Percentiles rank a stretch among this genome's conserved stretches.
These are phyloP conservation scores for Blastomyces parvus DNA, from an alignment of 2,329 filamentous ascomycete genomes.

Conservation along the genomic window DNA sequence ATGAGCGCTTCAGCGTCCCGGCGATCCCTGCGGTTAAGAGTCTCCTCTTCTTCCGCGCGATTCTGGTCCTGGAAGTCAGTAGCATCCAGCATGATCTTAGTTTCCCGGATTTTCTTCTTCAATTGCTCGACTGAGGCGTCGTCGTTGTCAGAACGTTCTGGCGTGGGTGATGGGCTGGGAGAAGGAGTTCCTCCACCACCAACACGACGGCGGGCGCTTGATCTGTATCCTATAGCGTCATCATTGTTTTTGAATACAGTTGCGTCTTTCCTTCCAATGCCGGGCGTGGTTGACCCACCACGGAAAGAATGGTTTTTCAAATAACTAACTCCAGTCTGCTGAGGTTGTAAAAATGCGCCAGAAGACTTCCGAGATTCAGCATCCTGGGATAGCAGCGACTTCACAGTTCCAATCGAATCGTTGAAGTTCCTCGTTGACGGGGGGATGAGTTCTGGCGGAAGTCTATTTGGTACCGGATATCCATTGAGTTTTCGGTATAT, in stretches of 20 bases:
- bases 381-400: conserved; percentile 78
- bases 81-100: conserved; percentile 86
- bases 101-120: conserved; percentile 85
- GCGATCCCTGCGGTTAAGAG: conserved; percentile 78
- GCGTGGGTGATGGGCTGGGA: conserved; percentile 61
- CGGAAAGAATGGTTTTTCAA: conserved; percentile 92
- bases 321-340: conserved; percentile 97
- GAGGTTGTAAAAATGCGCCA: conserved; percentile 80
- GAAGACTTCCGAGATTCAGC: conserved; percentile 82
- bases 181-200: conserved; percentile 68
- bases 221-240: conserved; percentile 83
- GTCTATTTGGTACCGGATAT: conserved; percentile 76
- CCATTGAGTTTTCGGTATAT: conserved; percentile 97
- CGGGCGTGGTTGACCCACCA: conserved; percentile 48
- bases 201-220: conserved; percentile 79
- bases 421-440: conserved; percentile 90
- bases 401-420: conserved; percentile 86
- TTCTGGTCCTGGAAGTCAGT: conserved; percentile 95
- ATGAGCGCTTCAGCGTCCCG: conserved; percentile 92
- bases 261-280: conserved; percentile 71
- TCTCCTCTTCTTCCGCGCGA: conserved; percentile 79
- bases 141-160: conserved; percentile 58
- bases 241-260: conserved; percentile 97
- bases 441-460: conserved; percentile 86
- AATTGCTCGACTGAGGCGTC: conserved; percentile 80